Conservation (phyloP, 2,329 filamentous ascomycete genomes). For the Pseudophaeomoniella oleicola region DNA sequence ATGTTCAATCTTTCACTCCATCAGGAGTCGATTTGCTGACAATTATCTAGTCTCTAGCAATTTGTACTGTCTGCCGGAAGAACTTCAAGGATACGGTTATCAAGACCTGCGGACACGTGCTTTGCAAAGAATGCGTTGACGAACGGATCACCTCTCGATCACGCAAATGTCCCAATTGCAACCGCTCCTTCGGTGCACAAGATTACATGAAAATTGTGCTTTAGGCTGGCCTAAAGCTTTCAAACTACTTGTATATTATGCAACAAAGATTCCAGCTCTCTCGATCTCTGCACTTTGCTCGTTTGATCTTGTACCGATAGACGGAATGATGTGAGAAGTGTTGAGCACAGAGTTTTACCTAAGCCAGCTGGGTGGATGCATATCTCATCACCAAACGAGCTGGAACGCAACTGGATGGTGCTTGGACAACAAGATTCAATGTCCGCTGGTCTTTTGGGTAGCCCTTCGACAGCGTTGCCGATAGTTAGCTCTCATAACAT, state of each 20-base stretch:
- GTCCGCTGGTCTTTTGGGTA: no score
- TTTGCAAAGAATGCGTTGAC: slow-evolving; percentile 82
- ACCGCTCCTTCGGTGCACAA: slow-evolving; percentile 75
- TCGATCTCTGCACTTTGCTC: no score
- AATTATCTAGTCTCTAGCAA: slow-evolving; percentile 50
- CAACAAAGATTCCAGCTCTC: no score
- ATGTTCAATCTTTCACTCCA: slow-evolving; percentile 27
- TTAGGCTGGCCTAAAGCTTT: neutral
- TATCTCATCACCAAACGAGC: no score
- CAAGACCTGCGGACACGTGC: slow-evolving; percentile 88
- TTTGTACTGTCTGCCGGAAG: slow-evolving; percentile 84
- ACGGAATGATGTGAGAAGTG: no score
- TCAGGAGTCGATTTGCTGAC: slow-evolving; percentile 4
- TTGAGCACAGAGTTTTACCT: no score
- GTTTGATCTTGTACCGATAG: no score
- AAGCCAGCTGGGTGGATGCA: no score
- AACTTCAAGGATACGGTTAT: slow-evolving; percentile 90
- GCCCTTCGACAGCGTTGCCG: no score
- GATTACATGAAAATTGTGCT: slow-evolving; percentile 60
- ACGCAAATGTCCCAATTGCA: slow-evolving; percentile 90
- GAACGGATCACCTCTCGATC: slow-evolving; percentile 79
- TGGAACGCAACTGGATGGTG: no score
- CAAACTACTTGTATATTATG: neutral
- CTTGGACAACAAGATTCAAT: no score
- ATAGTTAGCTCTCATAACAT: no score